Evolutionary conservation across 1,139 yeast genomes (phyloP).

Genomic region (Arxiozyma heterogenica): DNA sequence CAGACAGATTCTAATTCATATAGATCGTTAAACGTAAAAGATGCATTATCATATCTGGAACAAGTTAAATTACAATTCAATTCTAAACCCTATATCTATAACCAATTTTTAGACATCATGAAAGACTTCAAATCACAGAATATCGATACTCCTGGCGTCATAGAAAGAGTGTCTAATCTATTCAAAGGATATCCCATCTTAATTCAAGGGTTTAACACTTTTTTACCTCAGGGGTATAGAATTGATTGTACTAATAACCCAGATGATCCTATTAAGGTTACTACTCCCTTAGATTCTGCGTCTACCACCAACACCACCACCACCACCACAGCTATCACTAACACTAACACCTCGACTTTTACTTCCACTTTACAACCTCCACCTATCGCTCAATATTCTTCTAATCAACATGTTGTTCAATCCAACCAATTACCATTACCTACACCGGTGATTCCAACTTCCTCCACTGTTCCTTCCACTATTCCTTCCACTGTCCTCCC

Average conservation of each 20-base stretch:
- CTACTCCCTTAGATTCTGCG: conserved; percentile 91
- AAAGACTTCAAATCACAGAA: conserved; percentile 93
- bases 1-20: conserved; percentile 34
- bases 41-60: conserved; percentile 88
- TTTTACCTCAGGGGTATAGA: conserved; percentile 91
- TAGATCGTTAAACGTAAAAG: conserved; percentile 89
- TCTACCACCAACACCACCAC: conserved; percentile 1
- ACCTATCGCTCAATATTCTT: conserved; percentile 13
- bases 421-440: conserved; percentile 1
- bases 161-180: conserved; percentile 82
- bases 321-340: background rate
- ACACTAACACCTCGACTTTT: background rate
- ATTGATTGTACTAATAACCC: conserved; percentile 89
- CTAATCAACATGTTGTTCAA: background rate
- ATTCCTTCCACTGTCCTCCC: conserved; percentile 18
- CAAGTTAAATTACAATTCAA: conserved; percentile 91
- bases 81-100: conserved; percentile 90
- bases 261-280: conserved; percentile 84
- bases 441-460: background rate
- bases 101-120: conserved; percentile 93
- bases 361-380: conserved; percentile 1
- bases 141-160: conserved; percentile 97
- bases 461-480: conserved; percentile 12
- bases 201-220: conserved; percentile 95
- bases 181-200: conserved; percentile 88